These are phyloP conservation scores for Ascochyta fabae DNA, from an alignment of 2,329 filamentous ascomycete genomes.

Conservation along the genomic window DNA sequence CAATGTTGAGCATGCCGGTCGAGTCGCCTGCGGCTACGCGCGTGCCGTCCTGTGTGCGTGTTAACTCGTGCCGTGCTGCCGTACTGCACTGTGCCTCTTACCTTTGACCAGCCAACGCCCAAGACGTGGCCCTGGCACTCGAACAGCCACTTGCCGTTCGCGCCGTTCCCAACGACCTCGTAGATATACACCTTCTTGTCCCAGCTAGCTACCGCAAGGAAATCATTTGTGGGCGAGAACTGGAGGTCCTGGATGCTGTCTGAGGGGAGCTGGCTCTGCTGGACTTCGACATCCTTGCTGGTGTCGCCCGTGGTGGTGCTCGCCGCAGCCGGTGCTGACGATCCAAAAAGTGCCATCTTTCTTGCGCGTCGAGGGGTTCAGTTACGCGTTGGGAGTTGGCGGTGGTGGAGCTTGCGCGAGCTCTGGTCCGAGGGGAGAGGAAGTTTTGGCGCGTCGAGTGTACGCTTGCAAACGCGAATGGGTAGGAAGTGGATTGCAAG, in stretches of 20 bases:
- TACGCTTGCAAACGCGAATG: background rate
- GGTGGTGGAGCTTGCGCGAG: conserved; percentile 33
- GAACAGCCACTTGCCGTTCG: conserved; percentile 83
- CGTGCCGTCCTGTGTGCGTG: conserved; percentile 74
- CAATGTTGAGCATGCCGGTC: conserved; percentile 87
- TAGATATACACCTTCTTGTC: conserved; percentile 98
- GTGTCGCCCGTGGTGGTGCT: conserved; percentile 87
- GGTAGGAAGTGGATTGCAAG: background rate
- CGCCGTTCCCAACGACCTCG: conserved; percentile 83
- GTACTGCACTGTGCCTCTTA: conserved; percentile 53
- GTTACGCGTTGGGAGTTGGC: conserved; percentile 6
- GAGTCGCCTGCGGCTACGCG: conserved; percentile 88
- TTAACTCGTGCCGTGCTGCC: conserved; percentile 18
- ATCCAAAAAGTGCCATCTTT: conserved; percentile 68
- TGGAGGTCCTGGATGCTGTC: conserved; percentile 88
- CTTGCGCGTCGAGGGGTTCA: conserved; percentile 7
- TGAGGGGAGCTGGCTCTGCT: conserved; percentile 70
- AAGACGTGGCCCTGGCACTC: conserved; percentile 83
- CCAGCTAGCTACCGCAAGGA: conserved; percentile 91
- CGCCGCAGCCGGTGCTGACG: conserved; percentile 58
- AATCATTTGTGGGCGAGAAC: conserved; percentile 79
- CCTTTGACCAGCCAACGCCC: conserved; percentile 85
- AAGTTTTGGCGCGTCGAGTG: conserved; percentile 15
- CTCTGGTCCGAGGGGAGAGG: conserved; percentile 8
- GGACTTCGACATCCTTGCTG: conserved; percentile 83